phyloP scores from a whole-genome alignment of 305 asterid genomes.

The Fraxinus platypoda region DNA sequence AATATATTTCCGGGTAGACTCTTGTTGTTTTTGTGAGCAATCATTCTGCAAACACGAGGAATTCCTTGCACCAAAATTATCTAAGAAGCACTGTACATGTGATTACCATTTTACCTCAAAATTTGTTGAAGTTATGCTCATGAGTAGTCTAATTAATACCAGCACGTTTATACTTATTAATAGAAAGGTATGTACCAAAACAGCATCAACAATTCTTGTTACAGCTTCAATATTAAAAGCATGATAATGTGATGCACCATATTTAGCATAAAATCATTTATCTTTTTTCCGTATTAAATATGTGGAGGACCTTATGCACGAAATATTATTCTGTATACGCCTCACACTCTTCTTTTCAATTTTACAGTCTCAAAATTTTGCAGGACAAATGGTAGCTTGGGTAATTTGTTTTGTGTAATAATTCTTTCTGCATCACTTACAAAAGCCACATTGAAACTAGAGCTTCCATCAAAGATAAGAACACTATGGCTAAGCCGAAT shows the following conservation, averaged over 20 bases:
- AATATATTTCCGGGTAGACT: background rate
- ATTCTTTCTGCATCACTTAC: constrained; percentile 24
- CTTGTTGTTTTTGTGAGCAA: background rate
- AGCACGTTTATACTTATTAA: background rate
- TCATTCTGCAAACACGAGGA: background rate
- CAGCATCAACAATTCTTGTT: background rate
- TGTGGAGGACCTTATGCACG: constrained; percentile 14
- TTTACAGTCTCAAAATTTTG: constrained; percentile 21
- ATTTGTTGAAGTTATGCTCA: background rate
- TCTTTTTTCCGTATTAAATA: background rate
- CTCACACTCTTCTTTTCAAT: constrained; percentile 12
- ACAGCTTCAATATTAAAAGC: background rate
- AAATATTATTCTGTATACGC: constrained; percentile 7
- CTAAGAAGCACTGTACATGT: background rate
- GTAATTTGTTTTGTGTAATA: constrained; percentile 19
- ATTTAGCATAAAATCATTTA: background rate
- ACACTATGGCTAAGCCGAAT: constrained; percentile 58
- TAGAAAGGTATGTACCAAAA: background rate
- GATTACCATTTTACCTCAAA: background rate
- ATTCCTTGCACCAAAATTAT: background rate
- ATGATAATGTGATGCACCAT: background rate
- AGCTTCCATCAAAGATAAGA: constrained; percentile 25
- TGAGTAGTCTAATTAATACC: background rate
- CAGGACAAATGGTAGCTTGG: constrained; percentile 25
- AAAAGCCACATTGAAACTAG: constrained; percentile 15